A percentile compares a stretch with the other conserved stretches of the same genome.
Evolutionary conservation across 495 filamentous ascomycete genomes (phyloP).

Genomic region (Tuber calosporum): DNA sequence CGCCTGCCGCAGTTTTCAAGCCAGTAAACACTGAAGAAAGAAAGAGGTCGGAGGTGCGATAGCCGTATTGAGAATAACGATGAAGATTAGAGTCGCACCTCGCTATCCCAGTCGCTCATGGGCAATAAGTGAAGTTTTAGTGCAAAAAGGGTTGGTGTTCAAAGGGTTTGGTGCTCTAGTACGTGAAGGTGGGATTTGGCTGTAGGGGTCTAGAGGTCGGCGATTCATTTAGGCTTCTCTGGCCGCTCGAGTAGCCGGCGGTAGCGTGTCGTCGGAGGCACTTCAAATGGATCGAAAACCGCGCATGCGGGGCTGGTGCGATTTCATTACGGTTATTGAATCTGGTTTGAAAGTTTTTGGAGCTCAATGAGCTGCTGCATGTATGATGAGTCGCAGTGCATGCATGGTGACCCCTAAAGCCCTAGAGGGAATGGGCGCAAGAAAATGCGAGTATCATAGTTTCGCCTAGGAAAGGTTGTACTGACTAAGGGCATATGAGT

Average conservation of each 20-base stretch:
- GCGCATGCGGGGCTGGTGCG: background rate
- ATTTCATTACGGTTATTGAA: background rate
- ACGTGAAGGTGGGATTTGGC: background rate
- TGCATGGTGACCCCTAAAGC: background rate
- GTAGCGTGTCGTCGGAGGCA: background rate
- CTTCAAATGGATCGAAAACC: background rate
- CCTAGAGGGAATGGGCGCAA: background rate
- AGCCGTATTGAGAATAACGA: background rate
- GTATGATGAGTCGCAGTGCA: background rate
- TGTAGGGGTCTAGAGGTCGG: background rate
- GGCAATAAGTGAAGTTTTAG: background rate
- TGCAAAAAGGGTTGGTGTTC: background rate
- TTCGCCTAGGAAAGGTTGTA: background rate
- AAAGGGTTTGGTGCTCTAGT: background rate
- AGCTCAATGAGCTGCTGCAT: background rate
- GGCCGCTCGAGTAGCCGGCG: background rate
- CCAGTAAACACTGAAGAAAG: background rate
- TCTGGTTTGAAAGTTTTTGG: background rate
- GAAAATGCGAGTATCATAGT: background rate
- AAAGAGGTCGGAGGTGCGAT: background rate
- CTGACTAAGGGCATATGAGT: background rate
- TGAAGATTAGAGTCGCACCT: background rate
- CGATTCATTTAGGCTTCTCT: background rate
- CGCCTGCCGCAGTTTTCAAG: background rate
- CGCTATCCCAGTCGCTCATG: background rate